Base-by-base conservation (phyloP, 352 stramenopile species). In the Phytophthora rubi region DNA sequence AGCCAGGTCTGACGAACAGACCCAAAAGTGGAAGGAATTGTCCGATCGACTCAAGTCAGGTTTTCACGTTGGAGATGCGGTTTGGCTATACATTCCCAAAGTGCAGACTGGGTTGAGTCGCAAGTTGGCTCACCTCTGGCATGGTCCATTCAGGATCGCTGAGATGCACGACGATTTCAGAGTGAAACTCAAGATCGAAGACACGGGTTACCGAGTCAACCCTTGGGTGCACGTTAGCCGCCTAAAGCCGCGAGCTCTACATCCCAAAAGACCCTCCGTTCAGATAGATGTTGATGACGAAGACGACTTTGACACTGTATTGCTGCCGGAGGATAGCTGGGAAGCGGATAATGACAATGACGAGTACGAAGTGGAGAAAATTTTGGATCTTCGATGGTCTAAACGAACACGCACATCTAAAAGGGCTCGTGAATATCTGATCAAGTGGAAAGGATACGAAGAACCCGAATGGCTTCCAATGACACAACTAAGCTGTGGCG, bases 71-170 rank as follows among this genome's bases (percentile, higher is more conserved):
- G 37, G 55, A 15, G 56, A 55, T 26, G 8, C 39, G 4, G 42
- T 62, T 1, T 62, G 56, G 56, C 9, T 54, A 7, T 62, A 55
- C 9, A 26, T 59, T 9, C 15, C 39, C 2, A 26, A 28, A 3
- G 57, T 64, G 2, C 44, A 15, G 0, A 32, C 32, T 1, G 59
- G 35, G 10, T 13, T 42, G 35, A 42, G 10, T 16, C 35, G 10
- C 3, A 42, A 42, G 35, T 1, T 42, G 48, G 9, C 35, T 45
- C 59, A 65, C 8, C 18, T 65, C 2, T 65, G 47, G 47, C 59
- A 65, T 18, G 59, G 48, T 0, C 59, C 48, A 3, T 59, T 65
- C 48, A 21, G 59, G 2, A 56, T 57, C 21, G 3, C 48, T 2
- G 45, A 65, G 15, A 65, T 32, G 10, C 18, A 21, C 2, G 39